Evolutionary conservation across 805 yeast species (phyloP), one percentile per base, ranked within the genome.

Genomic region (Saturnispora saitoi): DNA sequence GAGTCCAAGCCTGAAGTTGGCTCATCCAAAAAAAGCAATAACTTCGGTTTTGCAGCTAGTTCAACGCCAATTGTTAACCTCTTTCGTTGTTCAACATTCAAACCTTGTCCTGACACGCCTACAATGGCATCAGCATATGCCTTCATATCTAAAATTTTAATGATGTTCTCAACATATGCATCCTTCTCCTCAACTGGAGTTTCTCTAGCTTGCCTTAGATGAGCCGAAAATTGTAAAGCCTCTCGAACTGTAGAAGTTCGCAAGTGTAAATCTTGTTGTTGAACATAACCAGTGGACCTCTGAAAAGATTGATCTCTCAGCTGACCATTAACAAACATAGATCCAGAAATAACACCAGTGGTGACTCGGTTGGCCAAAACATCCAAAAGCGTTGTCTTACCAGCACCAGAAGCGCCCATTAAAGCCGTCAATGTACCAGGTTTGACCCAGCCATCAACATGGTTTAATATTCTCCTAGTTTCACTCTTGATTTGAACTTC

Each of bases 371-470:
- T 76, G 39, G 81, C 75, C 49, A 77, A 64, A 19, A 71, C 71
- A 59, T 77, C 78, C 55, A 77, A 66, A 47, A 77, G 62, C 9
- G 81, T 77, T 10, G 81, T 77, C 56, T 77, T 77, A 58, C 83
- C 81, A 28, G 81, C 81, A 60, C 82, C 81, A n/a, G 81, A 76
- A 43, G 76, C 80, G 54, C 82, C 82, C 80, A 77, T 76, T 28
- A 77, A 61, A 11, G 93, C 93, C 46, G 91, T 85, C 60, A 85
- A 68, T 42, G 88, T 83, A 54, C 90, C 90, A 9, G 90, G 90
- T 60, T 82, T 81, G 38, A 84, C 89, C 85, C 86, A 84, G 43
- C 91, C 93, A 60, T 82, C 86, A 49, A 85, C 86, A 52, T 76
- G 73, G 52, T 72, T 70, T 59, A 84, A 67, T 52, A 84, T 76